phyloP scores from a whole-genome alignment of 2,329 filamentous ascomycete genomes.

The Tolypocladium paradoxum region DNA sequence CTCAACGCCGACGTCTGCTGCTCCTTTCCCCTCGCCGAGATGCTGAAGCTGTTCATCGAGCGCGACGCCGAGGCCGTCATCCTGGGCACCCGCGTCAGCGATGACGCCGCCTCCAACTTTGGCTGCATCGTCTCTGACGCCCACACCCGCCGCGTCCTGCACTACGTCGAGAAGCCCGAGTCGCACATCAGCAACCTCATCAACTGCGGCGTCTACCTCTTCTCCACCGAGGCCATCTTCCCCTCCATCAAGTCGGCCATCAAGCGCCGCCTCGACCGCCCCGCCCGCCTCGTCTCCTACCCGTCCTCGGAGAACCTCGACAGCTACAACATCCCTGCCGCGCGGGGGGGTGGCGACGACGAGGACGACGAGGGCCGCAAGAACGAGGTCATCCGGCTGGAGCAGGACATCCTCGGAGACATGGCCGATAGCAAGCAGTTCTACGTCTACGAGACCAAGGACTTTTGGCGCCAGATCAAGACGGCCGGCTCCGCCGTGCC shows the following conservation, averaged over 20 bases:
- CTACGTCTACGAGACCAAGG: slow-evolving; percentile 96
- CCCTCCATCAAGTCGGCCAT: slow-evolving; percentile 89
- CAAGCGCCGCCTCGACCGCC: slow-evolving; percentile 87
- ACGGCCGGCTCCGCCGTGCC: slow-evolving; percentile 94
- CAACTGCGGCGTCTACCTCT: slow-evolving; percentile 98
- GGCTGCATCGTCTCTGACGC: slow-evolving; percentile 94
- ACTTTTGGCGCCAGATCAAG: slow-evolving; percentile 99
- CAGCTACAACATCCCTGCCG: slow-evolving; percentile 38
- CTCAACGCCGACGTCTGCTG: slow-evolving; percentile 98
- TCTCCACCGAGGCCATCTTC: slow-evolving; percentile 92
- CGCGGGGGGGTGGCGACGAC: slow-evolving; percentile 26
- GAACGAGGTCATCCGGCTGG: slow-evolving; percentile 82
- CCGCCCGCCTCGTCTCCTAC: slow-evolving; percentile 76
- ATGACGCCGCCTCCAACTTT: slow-evolving; percentile 90
- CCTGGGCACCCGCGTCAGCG: slow-evolving; percentile 79
- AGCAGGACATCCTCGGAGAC: slow-evolving; percentile 94
- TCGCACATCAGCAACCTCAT: slow-evolving; percentile 96
- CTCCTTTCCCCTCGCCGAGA: slow-evolving; percentile 90
- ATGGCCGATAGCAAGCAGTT: slow-evolving; percentile 96
- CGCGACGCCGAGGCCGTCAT: slow-evolving; percentile 96
- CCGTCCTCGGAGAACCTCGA: slow-evolving; percentile 92
- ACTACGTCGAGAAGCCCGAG: slow-evolving; percentile 99
- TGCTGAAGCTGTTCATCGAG: slow-evolving; percentile 89
- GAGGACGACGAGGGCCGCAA: slow-evolving; percentile 68
- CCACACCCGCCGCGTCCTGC: slow-evolving; percentile 88